Evolutionary conservation across 768 basidiomycete genomes (phyloP), one percentile per base, ranked within the genome.

Genomic region (Rhodotorula kratochvilovae): DNA sequence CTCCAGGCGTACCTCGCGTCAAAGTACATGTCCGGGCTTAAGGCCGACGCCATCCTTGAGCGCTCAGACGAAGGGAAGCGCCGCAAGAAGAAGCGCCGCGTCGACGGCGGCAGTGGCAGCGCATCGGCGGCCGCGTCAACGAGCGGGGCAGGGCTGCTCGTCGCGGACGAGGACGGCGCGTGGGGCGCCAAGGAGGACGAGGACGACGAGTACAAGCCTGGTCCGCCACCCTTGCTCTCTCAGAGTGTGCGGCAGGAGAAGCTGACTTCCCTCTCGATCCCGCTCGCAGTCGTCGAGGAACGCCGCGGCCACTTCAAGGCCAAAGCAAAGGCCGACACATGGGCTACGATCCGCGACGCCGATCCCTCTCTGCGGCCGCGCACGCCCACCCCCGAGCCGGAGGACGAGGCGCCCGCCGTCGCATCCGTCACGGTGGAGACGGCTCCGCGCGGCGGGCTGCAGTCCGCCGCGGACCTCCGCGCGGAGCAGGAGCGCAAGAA

Each of bases 1-100:
- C 66, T 94, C 83, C 88, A 92, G 79, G 84, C 90, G 33, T 94
- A 94, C 79, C 85, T 94, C 27, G 91, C 91, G 0, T 85, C 88
- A 74, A 91, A 90, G 72, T 98, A 98, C 83, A 95, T 97, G 93
- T 88, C 92, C 11, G 95, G 95, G 1, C 87, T 91, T 0, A 98
- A 97, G 78, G 92, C 94, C 4, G 95, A 97, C 76, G 93, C 92
- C 12, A 98, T 98, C 72, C 84, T 97, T 15, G 84, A 92, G 7
- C 86, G 86, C 56, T 80, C 85, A 29, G 67, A 61, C 2, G 51
- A 76, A 11, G 77, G 76, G 59, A 78, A 78, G 1, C 85, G 84
- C 25, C 81, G 80, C 68, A 80, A 81, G 79, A 90, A 89, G 82
- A 91, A 90, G 81, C 85, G 87, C 63, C 90, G 89, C 80, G 84